A percentile compares a stretch with the other conserved stretches of the same genome.
Evolutionary conservation across 352 stramenopile species (phyloP).

Genomic region (Phytopythium mirpurense): DNA sequence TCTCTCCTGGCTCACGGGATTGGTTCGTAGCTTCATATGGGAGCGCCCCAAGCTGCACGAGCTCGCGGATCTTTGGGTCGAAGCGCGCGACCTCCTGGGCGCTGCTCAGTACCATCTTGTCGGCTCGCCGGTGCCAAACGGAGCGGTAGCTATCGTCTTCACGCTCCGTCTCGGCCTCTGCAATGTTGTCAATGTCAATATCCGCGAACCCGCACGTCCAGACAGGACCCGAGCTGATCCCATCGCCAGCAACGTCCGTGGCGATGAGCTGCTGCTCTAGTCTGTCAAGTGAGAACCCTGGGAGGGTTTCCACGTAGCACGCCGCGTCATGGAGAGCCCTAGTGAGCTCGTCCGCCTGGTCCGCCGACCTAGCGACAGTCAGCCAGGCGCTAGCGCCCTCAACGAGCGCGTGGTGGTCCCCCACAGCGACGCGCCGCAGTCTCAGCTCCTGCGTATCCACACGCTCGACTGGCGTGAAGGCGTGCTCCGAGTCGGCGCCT

Average conservation of each 20-base stretch:
- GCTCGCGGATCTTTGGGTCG: constrained; percentile 10
- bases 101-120: constrained; percentile 10
- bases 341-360: constrained; percentile 7
- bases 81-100: constrained; percentile 16
- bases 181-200: constrained; percentile 50
- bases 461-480: constrained; percentile 44
- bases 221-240: constrained; percentile 1
- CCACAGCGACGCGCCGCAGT: constrained; percentile 38
- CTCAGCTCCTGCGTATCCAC: constrained; percentile 16
- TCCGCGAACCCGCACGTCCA: constrained; percentile 41
- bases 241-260: not conserved
- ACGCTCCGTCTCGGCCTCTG: constrained; percentile 13
- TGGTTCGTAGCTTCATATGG: constrained; percentile 5
- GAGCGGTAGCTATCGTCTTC: not conserved
- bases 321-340: constrained; percentile 7
- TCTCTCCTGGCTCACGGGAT: constrained; percentile 4
- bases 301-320: constrained; percentile 23
- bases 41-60: constrained; percentile 5
- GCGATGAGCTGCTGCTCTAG: constrained; percentile 19
- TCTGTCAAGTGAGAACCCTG: constrained; percentile 14
- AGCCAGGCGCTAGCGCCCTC: constrained; percentile 73
- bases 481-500: constrained; percentile 48
- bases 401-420: constrained; percentile 46
- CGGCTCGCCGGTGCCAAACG: constrained; percentile 10
- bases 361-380: constrained; percentile 10